Conservation (phyloP, 495 filamentous ascomycete species). For the Extremus antarcticus region DNA sequence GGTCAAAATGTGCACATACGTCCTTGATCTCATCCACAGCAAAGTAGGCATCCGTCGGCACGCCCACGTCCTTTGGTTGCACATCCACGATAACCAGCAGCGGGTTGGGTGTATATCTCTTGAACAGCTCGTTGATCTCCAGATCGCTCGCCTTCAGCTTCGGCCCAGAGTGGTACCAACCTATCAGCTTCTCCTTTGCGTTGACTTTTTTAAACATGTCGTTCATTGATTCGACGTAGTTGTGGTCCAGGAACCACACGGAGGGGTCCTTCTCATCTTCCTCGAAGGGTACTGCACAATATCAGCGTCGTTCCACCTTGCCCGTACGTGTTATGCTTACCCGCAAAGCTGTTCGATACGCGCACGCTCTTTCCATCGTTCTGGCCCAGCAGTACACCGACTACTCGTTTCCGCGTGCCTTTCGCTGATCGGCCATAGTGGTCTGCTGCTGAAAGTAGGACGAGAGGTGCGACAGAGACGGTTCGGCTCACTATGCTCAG, state of each 20-base stretch:
- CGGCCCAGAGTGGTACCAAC: slow-evolving; percentile 98
- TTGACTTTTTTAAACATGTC: slow-evolving; percentile 99
- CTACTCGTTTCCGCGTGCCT: slow-evolving; percentile 83
- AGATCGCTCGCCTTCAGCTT: slow-evolving; percentile 95
- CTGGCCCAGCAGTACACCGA: slow-evolving; percentile 89
- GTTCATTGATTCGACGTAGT: slow-evolving; percentile 98
- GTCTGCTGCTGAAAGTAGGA: slow-evolving; percentile 95
- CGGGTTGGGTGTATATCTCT: slow-evolving; percentile 94
- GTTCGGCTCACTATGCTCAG: slow-evolving; percentile 82
- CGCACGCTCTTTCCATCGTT: slow-evolving; percentile 89
- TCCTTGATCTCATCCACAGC: slow-evolving; percentile 99
- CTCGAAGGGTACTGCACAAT: slow-evolving; percentile 76
- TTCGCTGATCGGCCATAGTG: slow-evolving; percentile 92
- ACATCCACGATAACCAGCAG: slow-evolving; percentile 97
- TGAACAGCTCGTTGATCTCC: slow-evolving; percentile 99
- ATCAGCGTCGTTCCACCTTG: background rate
- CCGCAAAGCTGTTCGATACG: slow-evolving; percentile 97
- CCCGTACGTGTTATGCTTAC: slow-evolving; percentile 39
- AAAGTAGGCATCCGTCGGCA: slow-evolving; percentile 98
- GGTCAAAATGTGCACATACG: slow-evolving; percentile 45
- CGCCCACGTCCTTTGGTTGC: slow-evolving; percentile 94
- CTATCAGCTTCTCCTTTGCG: slow-evolving; percentile 95
- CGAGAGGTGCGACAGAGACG: slow-evolving; percentile 94
- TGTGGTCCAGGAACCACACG: slow-evolving; percentile 98
- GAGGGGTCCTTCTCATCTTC: slow-evolving; percentile 97